Conservation (phyloP, 768 basidiomycete species). For the Tylopilus sp. region DNA sequence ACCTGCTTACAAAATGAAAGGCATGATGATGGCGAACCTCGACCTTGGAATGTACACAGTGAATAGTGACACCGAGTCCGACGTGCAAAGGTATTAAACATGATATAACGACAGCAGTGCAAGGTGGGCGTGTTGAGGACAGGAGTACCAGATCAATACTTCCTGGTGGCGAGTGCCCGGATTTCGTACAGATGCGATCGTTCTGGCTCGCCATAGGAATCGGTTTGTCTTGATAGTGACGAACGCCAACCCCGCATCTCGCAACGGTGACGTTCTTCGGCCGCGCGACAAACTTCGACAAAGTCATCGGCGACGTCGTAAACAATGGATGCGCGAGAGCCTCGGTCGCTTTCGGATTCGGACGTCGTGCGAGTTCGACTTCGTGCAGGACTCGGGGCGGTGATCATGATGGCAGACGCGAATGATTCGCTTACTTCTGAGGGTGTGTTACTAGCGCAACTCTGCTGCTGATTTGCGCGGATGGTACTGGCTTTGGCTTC, state of each 20-base stretch:
- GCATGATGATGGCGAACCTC: conserved; percentile 9
- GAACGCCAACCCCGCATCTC: conserved; percentile 83
- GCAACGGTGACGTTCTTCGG: conserved; percentile 76
- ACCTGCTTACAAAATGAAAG: conserved; percentile 28
- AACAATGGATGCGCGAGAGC: conserved; percentile 76
- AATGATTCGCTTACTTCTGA: conserved; percentile 26
- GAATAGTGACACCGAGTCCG: conserved; percentile 22
- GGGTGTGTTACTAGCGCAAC: conserved; percentile 25
- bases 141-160: conserved; percentile 48
- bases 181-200: conserved; percentile 76
- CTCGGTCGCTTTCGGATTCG: conserved; percentile 69
- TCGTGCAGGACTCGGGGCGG: conserved; percentile 56
- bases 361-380: conserved; percentile 66
- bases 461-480: conserved; percentile 53
- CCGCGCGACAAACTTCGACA: conserved; percentile 63
- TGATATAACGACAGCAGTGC: conserved; percentile 8
- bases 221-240: conserved; percentile 20
- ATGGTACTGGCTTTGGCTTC: conserved; percentile 79
- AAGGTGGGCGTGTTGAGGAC: conserved; percentile 1
- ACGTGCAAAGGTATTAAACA: conserved; percentile 14
- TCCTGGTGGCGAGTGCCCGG: conserved; percentile 80
- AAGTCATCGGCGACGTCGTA: conserved; percentile 77
- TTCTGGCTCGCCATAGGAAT: conserved; percentile 41
- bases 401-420: conserved; percentile 30
- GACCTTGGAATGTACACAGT: conserved; percentile 19